phyloP scores from a whole-genome alignment of 2,329 filamentous ascomycete species.

The Stachybotrys echinatus region DNA sequence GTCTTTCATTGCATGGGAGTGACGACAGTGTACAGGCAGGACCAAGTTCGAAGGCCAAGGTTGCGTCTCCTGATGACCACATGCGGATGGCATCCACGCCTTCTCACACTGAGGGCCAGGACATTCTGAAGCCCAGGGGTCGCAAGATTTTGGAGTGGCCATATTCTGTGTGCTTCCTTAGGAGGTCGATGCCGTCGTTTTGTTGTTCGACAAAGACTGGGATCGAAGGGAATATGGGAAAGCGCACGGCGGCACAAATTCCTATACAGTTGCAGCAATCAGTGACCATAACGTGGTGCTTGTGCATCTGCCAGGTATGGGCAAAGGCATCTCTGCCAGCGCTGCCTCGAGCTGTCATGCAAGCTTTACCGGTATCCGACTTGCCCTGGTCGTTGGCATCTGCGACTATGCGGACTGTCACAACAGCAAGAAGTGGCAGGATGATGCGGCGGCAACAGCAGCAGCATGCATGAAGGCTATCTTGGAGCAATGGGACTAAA shows the following conservation, averaged over 20 bases:
- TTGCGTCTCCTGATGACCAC: background rate
- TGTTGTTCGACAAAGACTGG: conserved; percentile 10
- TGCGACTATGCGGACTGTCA: conserved; percentile 32
- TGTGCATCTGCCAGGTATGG: conserved; percentile 15
- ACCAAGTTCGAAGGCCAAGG: background rate
- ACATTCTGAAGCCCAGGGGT: background rate
- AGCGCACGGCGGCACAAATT: conserved; percentile 17
- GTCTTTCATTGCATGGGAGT: background rate
- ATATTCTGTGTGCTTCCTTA: conserved; percentile 9
- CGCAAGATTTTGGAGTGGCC: conserved; percentile 6
- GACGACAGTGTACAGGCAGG: background rate
- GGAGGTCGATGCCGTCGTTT: conserved; percentile 9
- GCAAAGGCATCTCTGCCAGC: conserved; percentile 9
- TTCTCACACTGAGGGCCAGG: background rate
- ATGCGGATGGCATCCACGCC: background rate
- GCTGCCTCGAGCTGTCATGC: conserved; percentile 4
- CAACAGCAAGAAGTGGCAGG: conserved; percentile 28
- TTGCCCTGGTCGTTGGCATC: conserved; percentile 12
- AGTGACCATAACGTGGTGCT: conserved; percentile 16
- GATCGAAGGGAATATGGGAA: conserved; percentile 12
- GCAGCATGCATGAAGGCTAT: conserved; percentile 15
- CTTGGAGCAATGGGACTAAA: background rate
- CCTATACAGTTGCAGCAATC: conserved; percentile 16
- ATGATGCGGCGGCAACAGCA: conserved; percentile 24
- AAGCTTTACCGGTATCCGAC: conserved; percentile 13